Evolutionary conservation across 345 rosid species (phyloP), one percentile per base, ranked within the genome.

Genomic region (Rhodomyrtus tomentosa): DNA sequence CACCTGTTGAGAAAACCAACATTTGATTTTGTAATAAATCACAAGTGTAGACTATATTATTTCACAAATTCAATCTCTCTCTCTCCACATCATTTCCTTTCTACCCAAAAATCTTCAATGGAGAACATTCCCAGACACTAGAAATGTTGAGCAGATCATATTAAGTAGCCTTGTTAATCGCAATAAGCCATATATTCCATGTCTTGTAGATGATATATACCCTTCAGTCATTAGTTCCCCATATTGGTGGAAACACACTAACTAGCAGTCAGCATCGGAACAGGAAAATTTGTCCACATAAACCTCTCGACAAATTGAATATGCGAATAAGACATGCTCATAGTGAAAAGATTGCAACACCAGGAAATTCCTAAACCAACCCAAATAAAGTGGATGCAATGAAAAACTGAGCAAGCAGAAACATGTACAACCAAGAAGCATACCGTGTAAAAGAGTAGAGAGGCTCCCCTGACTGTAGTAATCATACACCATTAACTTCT

Each of bases 401-500:
- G 56, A 83, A 89, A 74, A 54, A 73, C 25, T 40, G 15, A 22
- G 50, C 50, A 42, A 72, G 6, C 36, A 45, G 40, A 49, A 16
- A 68, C 76, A 18, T 36, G 56, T 50, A 20, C 38, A n/a, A 56
- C 21, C 6, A 55, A 20, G 45, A 84, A 87, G 85, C 91, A 82
- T 91, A 97, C 99, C 98, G 36, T 97, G 98, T 12, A 97, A 87
- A 85, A 92, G 88, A 3, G 95, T 52, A 53, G 95, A 94, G 87
- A 95, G 89, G 76, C 92, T 94, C 68, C 98, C 98, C 53, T 88
- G 95, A 85, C 81, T 86, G 90, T 88, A 90, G 82, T 91, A 94
- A 83, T 95, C 95, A 86, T 93, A 94, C 48, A 95, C 98, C 91
- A 94, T 92, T 80, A 97, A 91, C 87, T 92, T 97, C 89, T 95